A percentile compares a stretch with the other conserved stretches of the same genome.
These are phyloP conservation scores for Verticillium albo-atrum DNA, from an alignment of 2,329 filamentous ascomycete genomes.

Conservation along the genomic window DNA sequence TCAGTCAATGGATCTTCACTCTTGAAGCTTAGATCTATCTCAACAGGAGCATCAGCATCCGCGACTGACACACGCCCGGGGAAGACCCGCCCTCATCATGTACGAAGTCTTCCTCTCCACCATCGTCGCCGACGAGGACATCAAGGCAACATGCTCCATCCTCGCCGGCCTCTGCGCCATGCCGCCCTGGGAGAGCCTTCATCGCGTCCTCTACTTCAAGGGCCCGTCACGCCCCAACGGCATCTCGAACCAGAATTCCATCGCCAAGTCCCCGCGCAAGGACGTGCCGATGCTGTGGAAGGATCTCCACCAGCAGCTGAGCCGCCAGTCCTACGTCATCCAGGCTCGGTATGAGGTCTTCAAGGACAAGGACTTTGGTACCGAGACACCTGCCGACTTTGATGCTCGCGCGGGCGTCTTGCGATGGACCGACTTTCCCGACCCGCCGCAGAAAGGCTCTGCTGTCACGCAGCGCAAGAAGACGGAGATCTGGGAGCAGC, in stretches of 20 bases:
- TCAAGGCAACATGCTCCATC: conserved; percentile 44
- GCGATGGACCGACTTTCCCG: conserved; percentile 57
- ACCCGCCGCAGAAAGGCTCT: conserved; percentile 45
- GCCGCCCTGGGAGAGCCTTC: conserved; percentile 42
- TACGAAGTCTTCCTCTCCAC: conserved; percentile 57
- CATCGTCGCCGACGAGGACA: conserved; percentile 44
- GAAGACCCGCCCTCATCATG: conserved; percentile 30
- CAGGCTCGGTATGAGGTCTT: conserved; percentile 51
- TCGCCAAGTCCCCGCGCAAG: conserved; percentile 21
- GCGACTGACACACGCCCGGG: neutral
- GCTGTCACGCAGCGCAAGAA: conserved; percentile 47
- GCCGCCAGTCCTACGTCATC: conserved; percentile 52
- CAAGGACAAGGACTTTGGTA: conserved; percentile 42
- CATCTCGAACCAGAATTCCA: conserved; percentile 33
- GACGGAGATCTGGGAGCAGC: conserved; percentile 51
- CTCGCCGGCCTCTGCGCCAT: conserved; percentile 55
- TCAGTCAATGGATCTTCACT: neutral
- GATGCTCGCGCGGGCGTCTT: conserved; percentile 42
- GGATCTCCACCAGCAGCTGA: conserved; percentile 49
- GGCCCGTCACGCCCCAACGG: conserved; percentile 41
- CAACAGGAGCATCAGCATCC: neutral
- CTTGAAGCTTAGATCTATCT: neutral
- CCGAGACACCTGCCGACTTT: conserved; percentile 28
- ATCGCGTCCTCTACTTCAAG: conserved; percentile 50
- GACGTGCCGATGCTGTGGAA: conserved; percentile 40